Conservation (phyloP, 1,139 yeast species). For the Candida sp. region DNA sequence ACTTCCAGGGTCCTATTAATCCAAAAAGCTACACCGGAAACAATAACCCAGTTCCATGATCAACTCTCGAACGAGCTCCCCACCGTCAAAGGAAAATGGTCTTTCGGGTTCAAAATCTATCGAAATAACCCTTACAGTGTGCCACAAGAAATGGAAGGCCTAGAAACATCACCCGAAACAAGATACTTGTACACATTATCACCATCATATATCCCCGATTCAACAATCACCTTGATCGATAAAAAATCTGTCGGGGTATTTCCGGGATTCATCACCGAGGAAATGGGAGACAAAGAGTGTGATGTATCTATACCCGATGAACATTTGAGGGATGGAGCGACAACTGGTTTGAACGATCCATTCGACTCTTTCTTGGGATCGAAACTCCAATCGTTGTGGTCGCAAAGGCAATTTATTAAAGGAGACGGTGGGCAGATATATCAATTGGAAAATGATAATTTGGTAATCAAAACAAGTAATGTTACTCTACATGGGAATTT, state of each 20-base stretch:
- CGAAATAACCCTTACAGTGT: constrained; percentile 56
- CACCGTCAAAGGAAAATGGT: constrained; percentile 59
- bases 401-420: constrained; percentile 62
- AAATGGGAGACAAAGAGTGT: constrained; percentile 17
- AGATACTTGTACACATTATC: constrained; percentile 55
- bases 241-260: constrained; percentile 45
- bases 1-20: constrained; percentile 46
- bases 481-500: constrained; percentile 72
- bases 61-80: constrained; percentile 64
- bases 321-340: constrained; percentile 43
- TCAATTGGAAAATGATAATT: constrained; percentile 44
- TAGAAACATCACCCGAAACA: constrained; percentile 32
- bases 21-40: constrained; percentile 57
- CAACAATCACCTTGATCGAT: constrained; percentile 53
- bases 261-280: constrained; percentile 36
- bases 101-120: constrained; percentile 59
- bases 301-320: constrained; percentile 30
- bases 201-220: constrained; percentile 51
- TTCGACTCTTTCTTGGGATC: constrained; percentile 48
- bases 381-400: constrained; percentile 72
- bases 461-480: constrained; percentile 60
- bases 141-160: constrained; percentile 32
- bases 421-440: constrained; percentile 78
- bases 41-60: constrained; percentile 65
- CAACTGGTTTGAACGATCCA: constrained; percentile 46